Conservation (phyloP, 2,329 filamentous ascomycete species). For the Colletotrichum chlorophyti region DNA sequence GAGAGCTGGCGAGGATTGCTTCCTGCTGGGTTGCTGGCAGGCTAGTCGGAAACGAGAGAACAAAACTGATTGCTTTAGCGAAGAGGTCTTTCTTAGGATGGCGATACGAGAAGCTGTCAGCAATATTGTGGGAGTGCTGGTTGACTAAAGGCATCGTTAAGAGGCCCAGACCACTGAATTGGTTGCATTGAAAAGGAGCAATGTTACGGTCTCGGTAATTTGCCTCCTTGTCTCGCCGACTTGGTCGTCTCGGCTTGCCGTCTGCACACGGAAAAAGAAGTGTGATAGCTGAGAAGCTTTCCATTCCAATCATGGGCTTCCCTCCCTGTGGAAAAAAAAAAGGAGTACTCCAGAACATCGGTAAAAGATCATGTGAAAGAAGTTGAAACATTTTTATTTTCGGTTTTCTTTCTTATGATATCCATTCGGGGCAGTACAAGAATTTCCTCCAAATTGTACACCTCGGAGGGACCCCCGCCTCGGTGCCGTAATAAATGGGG, state of each 20-base stretch:
- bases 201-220: slow-evolving; percentile 9
- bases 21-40: background rate
- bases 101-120: too few species aligned
- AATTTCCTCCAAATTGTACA: too few species aligned
- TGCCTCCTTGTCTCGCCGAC: slow-evolving; percentile 8
- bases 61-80: too few species aligned
- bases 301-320: background rate
- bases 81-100: too few species aligned
- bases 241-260: background rate
- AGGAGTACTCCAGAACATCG: too few species aligned
- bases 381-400: too few species aligned
- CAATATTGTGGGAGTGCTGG: too few species aligned
- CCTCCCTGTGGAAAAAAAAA: background rate
- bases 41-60: background rate
- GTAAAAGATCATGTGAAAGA: too few species aligned
- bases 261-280: slow-evolving; percentile 19
- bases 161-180: background rate
- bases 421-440: too few species aligned
- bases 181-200: background rate
- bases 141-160: slow-evolving; percentile 13
- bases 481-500: slow-evolving; percentile 2
- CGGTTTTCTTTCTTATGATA: too few species aligned
- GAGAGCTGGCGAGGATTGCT: background rate
- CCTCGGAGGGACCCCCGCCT: too few species aligned
- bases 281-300: slow-evolving; percentile 2